These are phyloP conservation scores for Sporothrix pseudoabietina DNA, from an alignment of 2,329 filamentous ascomycete genomes.

Conservation along the genomic window DNA sequence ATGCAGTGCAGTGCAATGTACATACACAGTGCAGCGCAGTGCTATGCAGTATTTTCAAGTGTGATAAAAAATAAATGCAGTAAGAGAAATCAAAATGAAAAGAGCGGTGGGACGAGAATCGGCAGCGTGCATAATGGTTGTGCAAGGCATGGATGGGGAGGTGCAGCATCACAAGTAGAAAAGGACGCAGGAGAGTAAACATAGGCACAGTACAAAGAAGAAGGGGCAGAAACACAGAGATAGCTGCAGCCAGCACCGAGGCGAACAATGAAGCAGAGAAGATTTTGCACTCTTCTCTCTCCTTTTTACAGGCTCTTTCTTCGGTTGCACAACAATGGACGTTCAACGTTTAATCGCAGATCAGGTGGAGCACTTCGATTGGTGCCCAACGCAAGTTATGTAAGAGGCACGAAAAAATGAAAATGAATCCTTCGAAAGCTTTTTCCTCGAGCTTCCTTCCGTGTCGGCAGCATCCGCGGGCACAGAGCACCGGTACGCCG, in stretches of 20 bases:
- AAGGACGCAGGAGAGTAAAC: not conserved
- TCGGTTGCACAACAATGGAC: not conserved
- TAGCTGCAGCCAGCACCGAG: not conserved
- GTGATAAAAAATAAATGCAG: not conserved
- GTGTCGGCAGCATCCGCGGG: not conserved
- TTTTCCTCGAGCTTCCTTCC: not conserved
- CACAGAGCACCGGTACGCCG: not conserved
- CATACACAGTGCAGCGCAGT: not conserved
- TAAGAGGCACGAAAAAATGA: not conserved
- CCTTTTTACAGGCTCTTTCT: not conserved
- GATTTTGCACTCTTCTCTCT: not conserved
- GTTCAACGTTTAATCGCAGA: not conserved
- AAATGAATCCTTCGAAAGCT: not conserved
- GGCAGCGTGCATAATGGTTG: not conserved
- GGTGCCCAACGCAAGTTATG: constrained; percentile 3
- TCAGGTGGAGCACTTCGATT: not conserved
- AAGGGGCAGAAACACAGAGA: not conserved
- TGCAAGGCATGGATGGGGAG: constrained; percentile 4
- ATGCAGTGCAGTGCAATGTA: not conserved
- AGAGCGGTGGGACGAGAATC: constrained; percentile 23
- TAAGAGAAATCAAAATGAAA: not conserved
- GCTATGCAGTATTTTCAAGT: not conserved
- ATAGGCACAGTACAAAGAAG: not conserved
- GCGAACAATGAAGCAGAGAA: not conserved
- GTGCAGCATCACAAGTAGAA: constrained; percentile 4